Evolutionary conservation across 2,329 filamentous ascomycete genomes (phyloP).

Genomic region (Biscogniauxia marginata): DNA sequence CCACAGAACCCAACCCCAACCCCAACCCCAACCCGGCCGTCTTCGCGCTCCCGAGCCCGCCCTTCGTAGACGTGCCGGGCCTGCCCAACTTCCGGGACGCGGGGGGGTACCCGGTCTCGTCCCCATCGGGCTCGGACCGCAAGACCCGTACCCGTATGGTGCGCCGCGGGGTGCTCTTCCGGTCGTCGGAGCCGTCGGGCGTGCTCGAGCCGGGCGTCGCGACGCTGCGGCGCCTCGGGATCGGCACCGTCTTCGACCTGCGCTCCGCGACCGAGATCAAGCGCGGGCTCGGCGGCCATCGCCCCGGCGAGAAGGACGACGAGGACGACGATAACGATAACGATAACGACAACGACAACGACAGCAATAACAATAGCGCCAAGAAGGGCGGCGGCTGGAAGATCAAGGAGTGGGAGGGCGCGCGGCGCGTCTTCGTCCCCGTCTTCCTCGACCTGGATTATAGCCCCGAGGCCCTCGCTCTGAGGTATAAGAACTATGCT

Average conservation of each 20-base stretch:
- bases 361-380: slow-evolving; percentile 41
- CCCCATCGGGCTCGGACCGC: slow-evolving; percentile 4
- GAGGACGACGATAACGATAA: neutral
- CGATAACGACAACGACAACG: slow-evolving; percentile 1
- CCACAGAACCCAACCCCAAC: neutral
- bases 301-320: slow-evolving; percentile 3
- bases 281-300: slow-evolving; percentile 34
- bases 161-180: slow-evolving; percentile 57
- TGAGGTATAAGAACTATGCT: slow-evolving; percentile 56
- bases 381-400: slow-evolving; percentile 34
- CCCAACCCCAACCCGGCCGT: slow-evolving; percentile 1
- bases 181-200: slow-evolving; percentile 64
- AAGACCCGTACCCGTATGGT: slow-evolving; percentile 37
- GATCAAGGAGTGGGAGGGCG: slow-evolving; percentile 47
- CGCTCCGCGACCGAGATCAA: slow-evolving; percentile 52
- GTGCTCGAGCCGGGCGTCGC: slow-evolving; percentile 53
- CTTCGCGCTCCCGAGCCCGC: slow-evolving; percentile 35
- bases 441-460: slow-evolving; percentile 60
- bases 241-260: slow-evolving; percentile 46
- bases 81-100: slow-evolving; percentile 69
- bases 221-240: slow-evolving; percentile 53
- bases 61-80: slow-evolving; percentile 53
- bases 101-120: slow-evolving; percentile 54
- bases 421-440: slow-evolving; percentile 55
- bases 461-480: slow-evolving; percentile 54